Percentiles rank a stretch among this genome's conserved stretches.
Conservation (phyloP, 108 stramenopile species). For the Phaeodactylum tricornutum region DNA sequence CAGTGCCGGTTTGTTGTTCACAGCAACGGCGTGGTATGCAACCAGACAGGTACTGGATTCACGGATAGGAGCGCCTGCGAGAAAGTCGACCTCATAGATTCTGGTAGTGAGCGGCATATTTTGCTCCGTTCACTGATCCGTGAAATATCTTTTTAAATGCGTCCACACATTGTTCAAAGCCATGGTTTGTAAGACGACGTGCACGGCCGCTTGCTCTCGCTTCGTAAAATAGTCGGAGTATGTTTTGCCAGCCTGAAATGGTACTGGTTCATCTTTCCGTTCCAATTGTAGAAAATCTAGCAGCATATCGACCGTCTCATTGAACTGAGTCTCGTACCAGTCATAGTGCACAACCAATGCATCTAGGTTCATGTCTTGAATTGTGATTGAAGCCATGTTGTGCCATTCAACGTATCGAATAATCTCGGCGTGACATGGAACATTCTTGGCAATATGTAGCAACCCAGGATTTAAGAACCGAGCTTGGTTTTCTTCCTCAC, state of each 20-base stretch:
- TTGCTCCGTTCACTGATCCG: not conserved
- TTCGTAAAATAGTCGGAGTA: slow-evolving; percentile 3
- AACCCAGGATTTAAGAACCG: not conserved
- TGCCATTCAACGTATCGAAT: slow-evolving; percentile 65
- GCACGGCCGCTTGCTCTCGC: not conserved
- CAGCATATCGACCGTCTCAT: not conserved
- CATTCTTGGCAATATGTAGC: not conserved
- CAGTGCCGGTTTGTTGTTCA: slow-evolving; percentile 45
- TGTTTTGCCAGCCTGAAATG: not conserved
- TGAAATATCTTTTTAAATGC: not conserved
- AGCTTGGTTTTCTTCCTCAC: not conserved
- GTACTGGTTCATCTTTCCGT: not conserved
- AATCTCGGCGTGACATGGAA: slow-evolving; percentile 62
- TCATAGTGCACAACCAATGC: slow-evolving; percentile 6
- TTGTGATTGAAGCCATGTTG: slow-evolving; percentile 10
- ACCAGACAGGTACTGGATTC: slow-evolving; percentile 15
- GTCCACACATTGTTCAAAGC: not conserved
- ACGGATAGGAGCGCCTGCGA: not conserved
- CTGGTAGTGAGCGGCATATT: not conserved
- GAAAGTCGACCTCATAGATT: not conserved
- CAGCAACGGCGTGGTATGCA: slow-evolving; percentile 66
- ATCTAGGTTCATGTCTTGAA: not conserved
- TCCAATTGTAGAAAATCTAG: slow-evolving; percentile 5
- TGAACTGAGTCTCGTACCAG: not conserved
- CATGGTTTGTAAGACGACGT: not conserved